phyloP scores from a whole-genome alignment of 2,329 filamentous ascomycete species.

The Penicillium glabrum region DNA sequence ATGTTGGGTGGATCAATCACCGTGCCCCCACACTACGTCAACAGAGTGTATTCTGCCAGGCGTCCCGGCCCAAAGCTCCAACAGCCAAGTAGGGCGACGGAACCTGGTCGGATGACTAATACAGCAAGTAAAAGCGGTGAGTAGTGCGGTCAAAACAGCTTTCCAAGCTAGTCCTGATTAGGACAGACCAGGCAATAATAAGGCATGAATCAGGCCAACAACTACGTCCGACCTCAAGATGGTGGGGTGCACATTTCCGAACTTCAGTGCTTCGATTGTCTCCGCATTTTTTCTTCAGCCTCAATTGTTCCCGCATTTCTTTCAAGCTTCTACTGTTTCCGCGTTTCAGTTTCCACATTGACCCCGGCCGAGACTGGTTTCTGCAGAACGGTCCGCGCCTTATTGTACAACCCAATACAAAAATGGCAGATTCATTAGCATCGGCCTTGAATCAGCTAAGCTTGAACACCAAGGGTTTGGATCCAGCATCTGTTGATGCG shows the following conservation, averaged over 20 bases:
- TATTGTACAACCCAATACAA: neutral
- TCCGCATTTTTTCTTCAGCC: neutral
- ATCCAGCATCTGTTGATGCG: conserved; percentile 27
- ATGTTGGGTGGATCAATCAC: no score
- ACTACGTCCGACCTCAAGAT: no score
- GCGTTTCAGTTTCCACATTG: neutral
- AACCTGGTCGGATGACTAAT: no score
- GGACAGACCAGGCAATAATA: no score
- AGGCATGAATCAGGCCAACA: no score
- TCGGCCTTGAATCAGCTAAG: conserved; percentile 29
- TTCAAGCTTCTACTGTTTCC: neutral
- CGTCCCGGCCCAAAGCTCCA: neutral
- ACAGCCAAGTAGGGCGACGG: neutral
- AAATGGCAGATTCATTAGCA: conserved; percentile 29
- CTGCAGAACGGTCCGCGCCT: neutral
- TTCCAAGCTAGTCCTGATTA: no score
- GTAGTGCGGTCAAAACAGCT: no score
- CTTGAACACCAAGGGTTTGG: conserved; percentile 24
- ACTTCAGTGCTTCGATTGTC: neutral
- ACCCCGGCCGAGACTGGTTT: neutral
- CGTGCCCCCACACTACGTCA: neutral
- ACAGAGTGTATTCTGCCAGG: neutral
- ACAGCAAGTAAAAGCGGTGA: no score
- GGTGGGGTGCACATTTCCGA: neutral
- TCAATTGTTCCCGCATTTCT: neutral